phyloP scores from a whole-genome alignment of 2,329 filamentous ascomycete species.

The Lecanicillium sp. region DNA sequence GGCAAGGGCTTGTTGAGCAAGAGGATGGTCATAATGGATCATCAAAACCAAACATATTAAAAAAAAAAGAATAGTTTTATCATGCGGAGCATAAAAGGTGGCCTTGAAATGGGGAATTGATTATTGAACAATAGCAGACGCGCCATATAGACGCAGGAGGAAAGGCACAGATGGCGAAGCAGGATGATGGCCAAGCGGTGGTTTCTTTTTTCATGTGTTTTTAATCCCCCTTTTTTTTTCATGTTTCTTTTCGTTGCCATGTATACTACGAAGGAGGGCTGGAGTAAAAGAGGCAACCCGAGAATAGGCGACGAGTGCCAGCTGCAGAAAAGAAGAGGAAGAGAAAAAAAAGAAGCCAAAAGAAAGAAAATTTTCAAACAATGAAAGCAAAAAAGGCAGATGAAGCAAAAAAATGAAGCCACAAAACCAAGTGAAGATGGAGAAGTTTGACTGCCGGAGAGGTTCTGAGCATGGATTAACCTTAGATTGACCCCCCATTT shows the following conservation, averaged over 20 bases:
- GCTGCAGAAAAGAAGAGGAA: neutral
- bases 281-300: no score
- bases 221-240: conserved; percentile 5
- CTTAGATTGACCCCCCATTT: neutral
- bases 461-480: conserved; percentile 11
- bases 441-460: no score
- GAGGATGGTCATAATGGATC: no score
- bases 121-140: no score
- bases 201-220: conserved; percentile 5
- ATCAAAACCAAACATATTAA: neutral
- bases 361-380: conserved; percentile 1
- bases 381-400: neutral
- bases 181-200: neutral
- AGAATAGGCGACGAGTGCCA: no score
- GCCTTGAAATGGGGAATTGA: no score
- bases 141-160: neutral
- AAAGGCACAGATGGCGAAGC: conserved; percentile 1
- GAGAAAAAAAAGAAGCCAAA: conserved; percentile 4
- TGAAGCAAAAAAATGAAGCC: neutral
- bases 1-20: no score
- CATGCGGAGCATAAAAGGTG: no score
- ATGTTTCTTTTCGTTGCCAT: conserved; percentile 8
- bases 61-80: no score
- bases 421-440: neutral
- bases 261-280: conserved; percentile 5